These are phyloP conservation scores for Phyllosticta citriasiana DNA, from an alignment of 2,329 filamentous ascomycete species.

Conservation along the genomic window DNA sequence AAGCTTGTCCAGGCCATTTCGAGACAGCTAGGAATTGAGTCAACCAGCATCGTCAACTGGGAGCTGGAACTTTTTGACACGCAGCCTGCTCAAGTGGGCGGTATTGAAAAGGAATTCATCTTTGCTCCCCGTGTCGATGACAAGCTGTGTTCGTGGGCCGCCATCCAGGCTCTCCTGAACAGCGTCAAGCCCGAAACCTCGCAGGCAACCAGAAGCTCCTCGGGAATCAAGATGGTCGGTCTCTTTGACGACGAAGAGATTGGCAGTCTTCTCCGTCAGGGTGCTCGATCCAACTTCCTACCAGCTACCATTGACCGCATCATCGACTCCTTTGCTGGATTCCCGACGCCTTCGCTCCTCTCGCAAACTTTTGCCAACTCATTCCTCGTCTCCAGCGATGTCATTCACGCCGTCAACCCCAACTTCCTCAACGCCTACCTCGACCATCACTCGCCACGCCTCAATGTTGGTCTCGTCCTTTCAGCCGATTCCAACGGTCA, in stretches of 20 bases:
- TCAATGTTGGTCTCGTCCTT: slow-evolving; percentile 80
- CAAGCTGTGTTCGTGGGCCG: slow-evolving; percentile 92
- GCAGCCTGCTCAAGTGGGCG: slow-evolving; percentile 74
- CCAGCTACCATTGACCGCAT: slow-evolving; percentile 71
- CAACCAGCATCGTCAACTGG: slow-evolving; percentile 83
- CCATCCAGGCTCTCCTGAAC: slow-evolving; percentile 71
- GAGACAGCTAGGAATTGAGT: slow-evolving; percentile 61
- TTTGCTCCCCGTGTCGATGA: slow-evolving; percentile 94
- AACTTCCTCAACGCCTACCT: slow-evolving; percentile 84
- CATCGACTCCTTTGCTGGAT: slow-evolving; percentile 53
- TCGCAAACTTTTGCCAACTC: slow-evolving; percentile 82
- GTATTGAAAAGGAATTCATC: slow-evolving; percentile 86
- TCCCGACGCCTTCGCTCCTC: slow-evolving; percentile 46
- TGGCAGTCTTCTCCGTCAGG: slow-evolving; percentile 80
- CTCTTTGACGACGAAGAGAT: slow-evolving; percentile 98
- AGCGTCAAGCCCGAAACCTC: slow-evolving; percentile 48
- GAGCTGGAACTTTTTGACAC: slow-evolving; percentile 91
- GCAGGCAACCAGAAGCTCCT: slow-evolving; percentile 39
- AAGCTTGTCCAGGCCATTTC: slow-evolving; percentile 77
- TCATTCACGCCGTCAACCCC: slow-evolving; percentile 87
- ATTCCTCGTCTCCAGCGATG: slow-evolving; percentile 86
- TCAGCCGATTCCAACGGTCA: slow-evolving; percentile 81
- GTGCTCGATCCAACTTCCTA: slow-evolving; percentile 81
- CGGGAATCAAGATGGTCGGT: slow-evolving; percentile 80
- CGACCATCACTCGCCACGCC: slow-evolving; percentile 70